Percentiles rank a stretch among this genome's conserved stretches.
These are phyloP conservation scores for Fomitopsis serialis DNA, from an alignment of 768 basidiomycete species.

Conservation along the genomic window DNA sequence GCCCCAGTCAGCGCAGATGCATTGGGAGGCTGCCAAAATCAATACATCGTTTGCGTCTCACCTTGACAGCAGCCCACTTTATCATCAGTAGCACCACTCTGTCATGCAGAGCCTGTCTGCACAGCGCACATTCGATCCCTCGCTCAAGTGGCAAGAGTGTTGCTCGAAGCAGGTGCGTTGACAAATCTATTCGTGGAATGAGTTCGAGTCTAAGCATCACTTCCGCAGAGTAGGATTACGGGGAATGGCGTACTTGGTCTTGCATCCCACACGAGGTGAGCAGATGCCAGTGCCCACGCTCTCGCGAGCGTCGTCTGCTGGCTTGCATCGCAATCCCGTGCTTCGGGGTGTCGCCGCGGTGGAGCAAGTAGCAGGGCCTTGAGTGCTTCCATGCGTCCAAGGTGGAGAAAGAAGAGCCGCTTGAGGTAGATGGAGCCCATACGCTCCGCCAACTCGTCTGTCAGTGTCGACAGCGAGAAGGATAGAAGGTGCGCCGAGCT, in stretches of 20 bases:
- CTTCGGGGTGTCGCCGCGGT: slow-evolving; percentile 67
- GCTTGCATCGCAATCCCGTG: slow-evolving; percentile 53
- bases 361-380: slow-evolving; percentile 70
- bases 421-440: slow-evolving; percentile 76
- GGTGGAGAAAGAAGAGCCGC: slow-evolving; percentile 75
- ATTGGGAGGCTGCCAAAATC: no score
- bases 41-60: no score
- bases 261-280: slow-evolving; percentile 79
- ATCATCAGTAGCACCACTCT: no score
- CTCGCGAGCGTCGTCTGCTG: slow-evolving; percentile 73
- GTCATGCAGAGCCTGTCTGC: no score
- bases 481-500: slow-evolving; percentile 70
- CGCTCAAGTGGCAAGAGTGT: no score
- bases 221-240: no score
- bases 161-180: no score
- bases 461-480: slow-evolving; percentile 56
- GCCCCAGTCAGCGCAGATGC: no score
- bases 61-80: no score
- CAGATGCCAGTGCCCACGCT: slow-evolving; percentile 76
- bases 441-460: slow-evolving; percentile 59
- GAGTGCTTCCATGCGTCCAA: slow-evolving; percentile 73
- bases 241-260: slow-evolving; percentile 50
- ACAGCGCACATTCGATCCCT: no score
- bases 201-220: no score
- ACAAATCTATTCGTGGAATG: no score